Base-by-base conservation (phyloP, 169 alveolate genomes). In the Toxoplasma gondii region DNA sequence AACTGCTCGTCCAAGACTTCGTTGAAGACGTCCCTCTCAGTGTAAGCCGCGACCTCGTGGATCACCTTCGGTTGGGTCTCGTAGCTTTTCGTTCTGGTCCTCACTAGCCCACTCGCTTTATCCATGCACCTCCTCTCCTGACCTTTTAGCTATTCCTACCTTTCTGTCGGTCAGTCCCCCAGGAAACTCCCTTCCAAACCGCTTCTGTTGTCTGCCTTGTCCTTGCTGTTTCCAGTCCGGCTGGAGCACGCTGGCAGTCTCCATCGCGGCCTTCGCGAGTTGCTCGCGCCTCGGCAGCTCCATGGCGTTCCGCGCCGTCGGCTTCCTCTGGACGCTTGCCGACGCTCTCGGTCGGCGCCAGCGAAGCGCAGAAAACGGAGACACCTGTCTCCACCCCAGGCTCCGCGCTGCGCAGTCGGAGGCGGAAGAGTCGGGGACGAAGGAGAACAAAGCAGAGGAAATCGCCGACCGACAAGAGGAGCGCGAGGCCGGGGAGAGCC, bases 1-100 rank as follows among this genome's bases (percentile, higher is more conserved):
- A 88, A 49, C 64, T 88, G 43, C 81, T 88, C 84, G 83, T 88
- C 17, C 92, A 88, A 58, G 92, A 88, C 53, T 88, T 88, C 27
- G 58, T 80, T 7, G 92, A 88, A 64, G 80, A 58, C 36, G 27
- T 88, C 31, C 92, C 92, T 17, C 41, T 44, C n/a, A 41, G 69
- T 43, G 90, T 82, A 82, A 12, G 90, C 38, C 12, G 58, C 12
- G 58, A 4, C 12, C 58, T 49, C 58, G 49, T 31, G 24, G 16
- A 41, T n/a, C n/a, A 27, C 19, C n/a, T n/a, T 29, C 86, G 49
- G 43, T 7, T 78, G 44, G 12, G 12, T 78, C 86, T 78, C 39
- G 86, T 31, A 12, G 39, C 86, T 31, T 0, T n/a, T 1, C 22
- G 39, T 78, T 78, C 86, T 9, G 9, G 27, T 9, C 24, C 29